Evolutionary conservation across 192 early-diverging fungal genomes (phyloP).

Genomic region (Dissophora globulifera): DNA sequence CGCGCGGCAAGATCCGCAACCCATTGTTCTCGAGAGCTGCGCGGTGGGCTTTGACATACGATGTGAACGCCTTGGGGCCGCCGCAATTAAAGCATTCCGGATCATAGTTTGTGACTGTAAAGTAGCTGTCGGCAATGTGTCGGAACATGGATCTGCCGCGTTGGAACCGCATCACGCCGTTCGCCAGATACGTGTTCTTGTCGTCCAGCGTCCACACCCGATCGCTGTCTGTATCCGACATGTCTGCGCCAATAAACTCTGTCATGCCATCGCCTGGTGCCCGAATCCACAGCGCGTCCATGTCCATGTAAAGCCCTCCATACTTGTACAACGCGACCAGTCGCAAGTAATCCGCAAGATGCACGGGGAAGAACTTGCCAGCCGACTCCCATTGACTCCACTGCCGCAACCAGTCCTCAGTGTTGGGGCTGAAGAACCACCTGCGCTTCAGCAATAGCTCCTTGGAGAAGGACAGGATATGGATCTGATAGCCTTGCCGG

Average conservation of each 20-base stretch:
- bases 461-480: slow-evolving; percentile 65
- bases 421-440: slow-evolving; percentile 68
- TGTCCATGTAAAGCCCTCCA: slow-evolving; percentile 73
- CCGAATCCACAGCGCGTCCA: slow-evolving; percentile 70
- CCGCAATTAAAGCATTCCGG: slow-evolving; percentile 67
- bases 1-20: slow-evolving; percentile 56
- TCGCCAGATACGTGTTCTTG: slow-evolving; percentile 62
- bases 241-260: slow-evolving; percentile 69
- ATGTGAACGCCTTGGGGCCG: slow-evolving; percentile 67
- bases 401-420: slow-evolving; percentile 59
- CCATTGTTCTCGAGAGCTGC: slow-evolving; percentile 55
- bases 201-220: slow-evolving; percentile 63
- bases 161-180: slow-evolving; percentile 68
- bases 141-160: slow-evolving; percentile 64
- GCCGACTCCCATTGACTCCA: slow-evolving; percentile 66
- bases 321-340: slow-evolving; percentile 65
- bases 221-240: slow-evolving; percentile 56
- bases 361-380: slow-evolving; percentile 60
- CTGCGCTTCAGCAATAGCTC: slow-evolving; percentile 60
- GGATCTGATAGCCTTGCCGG: slow-evolving; percentile 63
- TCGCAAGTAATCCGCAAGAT: slow-evolving; percentile 66
- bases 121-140: slow-evolving; percentile 62
- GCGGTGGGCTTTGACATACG: slow-evolving; percentile 60
- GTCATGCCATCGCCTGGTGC: slow-evolving; percentile 58
- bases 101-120: slow-evolving; percentile 60